Evolutionary conservation across 2,329 filamentous ascomycete species (phyloP), one percentile per base, ranked within the genome.

Genomic region (Trichophyton verrucosum): DNA sequence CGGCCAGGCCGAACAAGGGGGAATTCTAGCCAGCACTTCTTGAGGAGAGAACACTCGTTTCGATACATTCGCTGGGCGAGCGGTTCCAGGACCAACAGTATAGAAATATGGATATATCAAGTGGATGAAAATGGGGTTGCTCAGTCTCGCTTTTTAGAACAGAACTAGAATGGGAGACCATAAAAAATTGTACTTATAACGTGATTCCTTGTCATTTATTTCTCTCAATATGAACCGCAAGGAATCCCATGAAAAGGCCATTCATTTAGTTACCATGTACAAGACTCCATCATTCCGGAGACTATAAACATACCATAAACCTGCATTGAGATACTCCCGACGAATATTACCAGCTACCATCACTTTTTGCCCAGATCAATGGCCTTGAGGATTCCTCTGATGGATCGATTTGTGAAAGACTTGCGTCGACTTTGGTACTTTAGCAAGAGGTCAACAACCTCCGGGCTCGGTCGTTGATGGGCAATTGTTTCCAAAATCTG

Each of bases 11-110:
- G 71, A 73, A 60, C 70, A 73, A 64, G 69, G 67, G 8, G 71
- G 69, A 61, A 61, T 70, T 62, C 61, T 75, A 66, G 72, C 73
- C 62, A 69, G 71, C 61, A 66, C 71, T 57, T 71, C 71, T 65
- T 76, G 68, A 75, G 33, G 22, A 24, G n/a, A 15, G 22, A 42
- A 6, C 22, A 30, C 55, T 5, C 7, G 20, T 20, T 49, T 42
- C 17, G 30, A 36, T 49, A 9, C 27, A 27, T 30, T 47, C 40
- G 17, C 42, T 59, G 40, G 13, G 27, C 27, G 20, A 44, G 22
- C 38, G 9, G 36, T 15, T 9, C 55, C 20, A 44, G n/a, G 17
- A 27, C 22, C 40, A 38, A 38, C 33, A 22, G 36, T 33, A 55
- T 55, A 55, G 51, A 55, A 17, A n/a, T n/a, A 27, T 38, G 51